A percentile compares a stretch with the other conserved stretches of the same genome.
Evolutionary conservation across 108 stramenopile species (phyloP).

Genomic region (Nitzschia palea): DNA sequence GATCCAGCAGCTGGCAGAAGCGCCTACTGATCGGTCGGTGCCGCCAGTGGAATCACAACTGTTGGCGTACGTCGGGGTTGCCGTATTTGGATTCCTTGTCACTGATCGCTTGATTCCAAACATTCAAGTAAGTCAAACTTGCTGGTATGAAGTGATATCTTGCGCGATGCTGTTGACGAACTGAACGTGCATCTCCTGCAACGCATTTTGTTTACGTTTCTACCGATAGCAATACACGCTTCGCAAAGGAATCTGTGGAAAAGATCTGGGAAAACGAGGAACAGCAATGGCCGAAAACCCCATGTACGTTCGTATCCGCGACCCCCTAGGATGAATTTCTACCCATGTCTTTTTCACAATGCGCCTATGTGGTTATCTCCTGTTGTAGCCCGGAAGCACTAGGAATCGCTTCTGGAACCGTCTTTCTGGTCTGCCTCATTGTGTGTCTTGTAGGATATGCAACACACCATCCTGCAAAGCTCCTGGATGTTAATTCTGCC

Average conservation of each 20-base stretch:
- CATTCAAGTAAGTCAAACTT: slow-evolving; percentile 50
- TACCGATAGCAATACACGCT: slow-evolving; percentile 74
- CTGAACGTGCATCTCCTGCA: neutral
- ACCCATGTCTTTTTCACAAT: neutral
- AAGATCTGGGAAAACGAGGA: slow-evolving; percentile 88
- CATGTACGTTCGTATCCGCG: slow-evolving; percentile 13
- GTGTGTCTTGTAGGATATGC: slow-evolving; percentile 85
- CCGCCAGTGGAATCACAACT: slow-evolving; percentile 53
- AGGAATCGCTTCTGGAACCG: slow-evolving; percentile 91
- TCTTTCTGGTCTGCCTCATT: slow-evolving; percentile 90
- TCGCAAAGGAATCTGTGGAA: slow-evolving; percentile 77
- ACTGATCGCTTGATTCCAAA: slow-evolving; percentile 51
- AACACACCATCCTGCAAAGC: slow-evolving; percentile 67
- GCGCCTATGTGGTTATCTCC: neutral
- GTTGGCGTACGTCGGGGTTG: slow-evolving; percentile 45
- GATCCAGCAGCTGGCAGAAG: slow-evolving; percentile 1
- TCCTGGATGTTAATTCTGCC: slow-evolving; percentile 82
- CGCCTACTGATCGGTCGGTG: neutral
- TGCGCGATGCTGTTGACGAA: neutral
- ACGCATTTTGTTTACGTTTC: neutral
- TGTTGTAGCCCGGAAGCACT: slow-evolving; percentile 88
- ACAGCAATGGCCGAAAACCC: slow-evolving; percentile 56
- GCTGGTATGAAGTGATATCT: neutral
- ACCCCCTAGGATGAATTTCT: neutral
- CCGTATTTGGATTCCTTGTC: slow-evolving; percentile 35